Evolutionary conservation across 768 basidiomycete species (phyloP).

Genomic region (Kwoniella bestiolae): DNA sequence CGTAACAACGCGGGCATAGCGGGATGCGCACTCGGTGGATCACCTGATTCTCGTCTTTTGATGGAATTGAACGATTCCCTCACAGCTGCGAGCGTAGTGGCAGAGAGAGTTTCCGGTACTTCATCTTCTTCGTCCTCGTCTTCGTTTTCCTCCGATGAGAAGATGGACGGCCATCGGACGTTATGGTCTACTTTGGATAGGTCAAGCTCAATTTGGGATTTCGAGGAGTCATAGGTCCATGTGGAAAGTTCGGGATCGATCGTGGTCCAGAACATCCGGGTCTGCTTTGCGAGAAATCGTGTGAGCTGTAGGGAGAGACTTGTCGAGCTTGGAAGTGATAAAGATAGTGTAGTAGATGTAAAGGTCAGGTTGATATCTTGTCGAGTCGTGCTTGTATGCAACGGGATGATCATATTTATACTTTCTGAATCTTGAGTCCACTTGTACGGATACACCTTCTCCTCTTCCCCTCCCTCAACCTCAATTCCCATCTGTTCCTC

Average conservation of each 20-base stretch:
- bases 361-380: conserved; percentile 27
- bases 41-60: conserved; percentile 68
- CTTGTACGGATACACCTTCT: conserved; percentile 76
- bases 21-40: conserved; percentile 62
- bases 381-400: conserved; percentile 64
- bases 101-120: conserved; percentile 86
- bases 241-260: conserved; percentile 78
- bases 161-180: conserved; percentile 85
- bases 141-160: conserved; percentile 62
- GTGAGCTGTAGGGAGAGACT: conserved; percentile 10
- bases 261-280: conserved; percentile 67
- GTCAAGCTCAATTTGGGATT: conserved; percentile 75
- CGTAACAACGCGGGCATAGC: conserved; percentile 79
- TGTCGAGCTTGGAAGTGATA: neutral
- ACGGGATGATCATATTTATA: conserved; percentile 78
- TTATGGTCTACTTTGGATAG: conserved; percentile 83
- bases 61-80: conserved; percentile 85
- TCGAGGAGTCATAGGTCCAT: conserved; percentile 82
- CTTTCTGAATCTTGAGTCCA: conserved; percentile 89
- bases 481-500: conserved; percentile 1
- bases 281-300: conserved; percentile 29
- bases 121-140: conserved; percentile 61
- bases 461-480: neutral
- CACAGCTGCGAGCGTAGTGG: conserved; percentile 76
- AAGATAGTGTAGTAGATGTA: conserved; percentile 21